Base-by-base conservation (phyloP, 2,329 filamentous ascomycete species). In the Aspergillus sp. region DNA sequence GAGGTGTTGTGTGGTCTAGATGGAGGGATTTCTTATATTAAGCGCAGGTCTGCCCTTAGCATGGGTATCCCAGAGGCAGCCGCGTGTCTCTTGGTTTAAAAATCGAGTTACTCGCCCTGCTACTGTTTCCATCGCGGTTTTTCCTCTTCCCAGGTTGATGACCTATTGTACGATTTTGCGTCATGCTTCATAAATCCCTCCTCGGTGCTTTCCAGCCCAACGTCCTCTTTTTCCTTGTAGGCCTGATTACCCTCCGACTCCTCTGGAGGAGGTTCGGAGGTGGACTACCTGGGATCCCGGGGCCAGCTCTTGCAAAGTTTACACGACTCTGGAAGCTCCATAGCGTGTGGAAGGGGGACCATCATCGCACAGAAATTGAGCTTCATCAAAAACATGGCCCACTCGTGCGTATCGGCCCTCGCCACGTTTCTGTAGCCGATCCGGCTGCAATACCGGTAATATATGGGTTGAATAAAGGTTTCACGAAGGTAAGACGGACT, bases 391-490 rank as follows among this genome's bases (percentile, higher is more conserved):
- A 41, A 15, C 39, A 51, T 30, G 48, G 37, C 13, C 34, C 12
- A 4, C 48, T 51, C 22, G 48, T 51, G 48, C 48, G 48, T 42
- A 51, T 51, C n/a, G 48, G 48, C 13, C 48, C 48, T 27, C 48
- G 48, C 17, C 48, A 51, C 8, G 48, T 51, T n/a, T 51, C 48
- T 5, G 48, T 51, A 3, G 34, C 34, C 12, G 48, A 51, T 40
- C 48, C 48, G 3, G 33, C 19, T 4, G 48, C 48, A 5, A 41
- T 51, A 8, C 34, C 48, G 2, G 34, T 41, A 20, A 51, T 51
- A 24, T 51, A 51, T 30, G 37, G 48, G 19, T 12, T 51, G 48
- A 51, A 51, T 27, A 51, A 41, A 19, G 48, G 48, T 1, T 51
- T 51, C 34, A 51, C 48, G 3, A 51, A 51, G 22, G 48, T 51